These are phyloP conservation scores for Pontederia paniculata DNA, from an alignment of 176 grass and related monocot species.

Conservation along the genomic window DNA sequence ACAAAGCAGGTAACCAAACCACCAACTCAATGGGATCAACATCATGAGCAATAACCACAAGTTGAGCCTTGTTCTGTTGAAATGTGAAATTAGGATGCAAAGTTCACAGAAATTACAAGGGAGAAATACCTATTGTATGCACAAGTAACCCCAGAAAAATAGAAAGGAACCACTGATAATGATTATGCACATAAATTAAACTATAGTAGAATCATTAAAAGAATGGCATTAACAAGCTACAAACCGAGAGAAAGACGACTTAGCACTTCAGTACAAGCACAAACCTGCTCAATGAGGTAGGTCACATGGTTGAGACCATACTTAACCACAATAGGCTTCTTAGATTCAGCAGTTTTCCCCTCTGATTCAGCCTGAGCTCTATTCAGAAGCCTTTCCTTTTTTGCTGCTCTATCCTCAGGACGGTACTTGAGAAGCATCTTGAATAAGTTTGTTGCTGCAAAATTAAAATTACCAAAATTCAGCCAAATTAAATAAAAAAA, in stretches of 20 bases:
- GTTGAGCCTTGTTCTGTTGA: slow-evolving; percentile 57
- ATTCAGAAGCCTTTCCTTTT: slow-evolving; percentile 60
- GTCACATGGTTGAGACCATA: slow-evolving; percentile 75
- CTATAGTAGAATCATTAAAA: background rate
- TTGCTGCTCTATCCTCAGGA: slow-evolving; percentile 47
- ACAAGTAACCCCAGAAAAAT: background rate
- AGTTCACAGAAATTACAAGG: background rate
- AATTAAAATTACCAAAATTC: background rate
- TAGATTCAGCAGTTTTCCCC: slow-evolving; percentile 38
- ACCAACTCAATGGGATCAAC: slow-evolving; percentile 66
- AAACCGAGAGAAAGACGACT: too few relatives aligned
- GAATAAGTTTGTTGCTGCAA: slow-evolving; percentile 49
- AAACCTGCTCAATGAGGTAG: slow-evolving; percentile 66
- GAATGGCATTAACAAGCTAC: too few relatives aligned
- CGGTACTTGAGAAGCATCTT: too few relatives aligned
- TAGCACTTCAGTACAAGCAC: background rate
- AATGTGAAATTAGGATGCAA: background rate
- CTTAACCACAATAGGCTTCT: slow-evolving; percentile 73
- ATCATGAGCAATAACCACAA: slow-evolving; percentile 61
- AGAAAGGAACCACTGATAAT: background rate
- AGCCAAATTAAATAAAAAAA: too few relatives aligned
- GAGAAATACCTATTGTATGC: background rate
- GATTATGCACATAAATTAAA: background rate
- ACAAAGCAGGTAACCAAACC: slow-evolving; percentile 64
- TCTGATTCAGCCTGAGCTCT: slow-evolving; percentile 64